Evolutionary conservation across 2,329 filamentous ascomycete genomes (phyloP).

Genomic region (Bipolaris victoriae): DNA sequence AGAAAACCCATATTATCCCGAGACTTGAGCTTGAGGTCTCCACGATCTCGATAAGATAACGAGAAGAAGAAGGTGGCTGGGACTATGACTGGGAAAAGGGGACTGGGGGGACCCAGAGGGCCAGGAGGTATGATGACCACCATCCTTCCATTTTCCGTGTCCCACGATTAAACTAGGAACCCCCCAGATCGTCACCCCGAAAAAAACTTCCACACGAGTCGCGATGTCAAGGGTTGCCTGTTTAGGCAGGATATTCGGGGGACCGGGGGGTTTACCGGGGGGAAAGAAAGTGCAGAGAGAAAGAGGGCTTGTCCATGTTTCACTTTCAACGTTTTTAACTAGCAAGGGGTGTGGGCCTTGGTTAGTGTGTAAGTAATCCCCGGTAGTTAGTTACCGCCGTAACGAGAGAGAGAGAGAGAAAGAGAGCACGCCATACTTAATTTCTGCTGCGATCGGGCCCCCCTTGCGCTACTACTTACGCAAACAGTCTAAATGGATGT

Average conservation of each 20-base stretch:
- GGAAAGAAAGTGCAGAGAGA: neutral
- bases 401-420: too few relatives aligned
- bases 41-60: neutral
- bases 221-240: slow-evolving; percentile 5
- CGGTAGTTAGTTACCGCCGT: too few relatives aligned
- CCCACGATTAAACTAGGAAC: neutral
- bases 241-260: too few relatives aligned
- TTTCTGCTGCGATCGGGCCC: too few relatives aligned
- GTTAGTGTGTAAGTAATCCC: too few relatives aligned
- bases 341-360: too few relatives aligned
- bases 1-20: neutral
- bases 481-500: too few relatives aligned
- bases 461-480: too few relatives aligned
- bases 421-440: too few relatives aligned
- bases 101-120: too few relatives aligned
- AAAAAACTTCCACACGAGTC: neutral
- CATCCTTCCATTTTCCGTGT: slow-evolving; percentile 37
- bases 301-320: neutral
- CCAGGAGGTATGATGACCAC: slow-evolving; percentile 1
- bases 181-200: slow-evolving; percentile 2
- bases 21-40: neutral
- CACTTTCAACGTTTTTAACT: neutral
- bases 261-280: neutral
- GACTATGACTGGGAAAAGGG: neutral
- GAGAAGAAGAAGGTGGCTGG: neutral